Evolutionary conservation across 306 rosid genomes (phyloP).

Genomic region (Hippophae gyantsensis): DNA sequence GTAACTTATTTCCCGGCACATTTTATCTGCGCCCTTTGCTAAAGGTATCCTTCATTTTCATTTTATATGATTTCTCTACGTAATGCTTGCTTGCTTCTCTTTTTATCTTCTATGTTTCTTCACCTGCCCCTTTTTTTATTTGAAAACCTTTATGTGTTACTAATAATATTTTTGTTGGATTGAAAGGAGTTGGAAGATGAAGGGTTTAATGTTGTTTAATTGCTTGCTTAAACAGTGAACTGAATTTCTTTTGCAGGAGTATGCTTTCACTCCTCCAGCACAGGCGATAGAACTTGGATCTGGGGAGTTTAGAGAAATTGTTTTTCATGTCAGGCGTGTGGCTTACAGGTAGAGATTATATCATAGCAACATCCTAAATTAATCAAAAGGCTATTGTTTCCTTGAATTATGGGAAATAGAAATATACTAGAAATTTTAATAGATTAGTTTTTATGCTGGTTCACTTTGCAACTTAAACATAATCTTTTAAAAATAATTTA

Average conservation of each 20-base stretch:
- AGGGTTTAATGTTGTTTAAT: slow-evolving; percentile 3
- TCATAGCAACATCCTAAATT: no score
- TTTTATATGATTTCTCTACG: slow-evolving; percentile 7
- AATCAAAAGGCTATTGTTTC: no score
- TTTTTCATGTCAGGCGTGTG: slow-evolving; percentile 84
- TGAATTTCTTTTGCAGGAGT: slow-evolving; percentile 44
- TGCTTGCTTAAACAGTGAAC: slow-evolving; percentile 9
- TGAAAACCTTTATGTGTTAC: slow-evolving; percentile 4
- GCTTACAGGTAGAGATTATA: slow-evolving; percentile 63
- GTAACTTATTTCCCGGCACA: slow-evolving; percentile 82
- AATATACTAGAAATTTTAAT: no score
- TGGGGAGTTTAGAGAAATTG: slow-evolving; percentile 75
- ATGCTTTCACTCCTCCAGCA: slow-evolving; percentile 84
- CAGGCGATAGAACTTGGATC: slow-evolving; percentile 89
- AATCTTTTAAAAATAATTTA: no score
- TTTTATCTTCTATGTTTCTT: no score
- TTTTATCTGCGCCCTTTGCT: slow-evolving; percentile 94
- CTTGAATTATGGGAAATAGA: no score
- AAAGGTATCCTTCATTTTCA: slow-evolving; percentile 48
- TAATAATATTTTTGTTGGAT: no score
- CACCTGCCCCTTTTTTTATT: no score
- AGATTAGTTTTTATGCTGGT: no score
- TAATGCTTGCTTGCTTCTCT: slow-evolving; percentile 7
- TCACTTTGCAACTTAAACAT: no score
- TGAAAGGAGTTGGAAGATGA: no score